These are phyloP conservation scores for Phytopythium ostracodes DNA, from an alignment of 352 stramenopile genomes.

Conservation along the genomic window DNA sequence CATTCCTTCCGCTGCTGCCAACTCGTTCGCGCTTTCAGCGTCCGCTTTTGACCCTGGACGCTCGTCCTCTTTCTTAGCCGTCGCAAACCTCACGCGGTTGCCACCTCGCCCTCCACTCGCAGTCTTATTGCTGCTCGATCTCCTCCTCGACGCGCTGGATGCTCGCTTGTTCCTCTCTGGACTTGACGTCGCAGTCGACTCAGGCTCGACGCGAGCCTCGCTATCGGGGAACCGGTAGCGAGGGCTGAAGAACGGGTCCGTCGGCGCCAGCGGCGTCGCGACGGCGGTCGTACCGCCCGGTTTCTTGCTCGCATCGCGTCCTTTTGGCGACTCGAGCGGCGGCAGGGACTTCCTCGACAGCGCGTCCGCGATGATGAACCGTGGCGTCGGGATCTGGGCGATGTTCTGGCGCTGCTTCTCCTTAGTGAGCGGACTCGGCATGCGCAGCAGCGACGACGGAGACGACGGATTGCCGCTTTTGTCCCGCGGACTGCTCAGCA, in stretches of 20 bases:
- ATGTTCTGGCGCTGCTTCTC: constrained; percentile 26
- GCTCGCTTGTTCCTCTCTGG: neutral
- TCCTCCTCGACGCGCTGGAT: neutral
- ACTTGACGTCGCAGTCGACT: neutral
- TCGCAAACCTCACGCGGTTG: neutral
- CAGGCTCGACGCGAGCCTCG: constrained; percentile 6
- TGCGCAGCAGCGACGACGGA: constrained; percentile 19
- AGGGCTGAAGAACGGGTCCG: constrained; percentile 67
- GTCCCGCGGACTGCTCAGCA: constrained; percentile 34
- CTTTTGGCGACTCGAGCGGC: constrained; percentile 38
- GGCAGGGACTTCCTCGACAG: constrained; percentile 31
- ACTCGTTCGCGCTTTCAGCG: neutral
- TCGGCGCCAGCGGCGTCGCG: constrained; percentile 25
- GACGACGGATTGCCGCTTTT: neutral
- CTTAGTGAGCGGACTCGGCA: constrained; percentile 48
- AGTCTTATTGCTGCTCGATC: neutral
- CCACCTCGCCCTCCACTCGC: neutral
- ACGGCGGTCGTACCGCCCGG: constrained; percentile 10
- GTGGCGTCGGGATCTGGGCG: constrained; percentile 30
- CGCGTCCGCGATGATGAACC: constrained; percentile 51
- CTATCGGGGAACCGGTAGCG: constrained; percentile 47
- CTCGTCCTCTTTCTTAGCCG: neutral
- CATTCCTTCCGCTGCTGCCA: neutral
- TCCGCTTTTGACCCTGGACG: neutral
- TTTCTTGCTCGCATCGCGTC: constrained; percentile 8